phyloP scores from a whole-genome alignment of 306 rosid genomes.

The Gillenia trifoliata region DNA sequence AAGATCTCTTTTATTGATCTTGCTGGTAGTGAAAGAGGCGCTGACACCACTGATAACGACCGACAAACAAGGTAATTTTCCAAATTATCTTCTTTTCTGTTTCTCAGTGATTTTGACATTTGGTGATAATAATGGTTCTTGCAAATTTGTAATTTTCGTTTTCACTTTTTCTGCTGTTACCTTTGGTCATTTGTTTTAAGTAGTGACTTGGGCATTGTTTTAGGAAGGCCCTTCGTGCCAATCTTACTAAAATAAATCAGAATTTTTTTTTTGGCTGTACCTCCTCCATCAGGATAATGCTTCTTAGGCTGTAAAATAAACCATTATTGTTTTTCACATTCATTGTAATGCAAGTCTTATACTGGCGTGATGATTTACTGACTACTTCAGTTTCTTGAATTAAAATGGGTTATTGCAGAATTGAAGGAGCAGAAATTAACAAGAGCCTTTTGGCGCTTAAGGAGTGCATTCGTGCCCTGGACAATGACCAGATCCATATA shows the following conservation, averaged over 20 bases:
- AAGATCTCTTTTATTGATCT: constrained; percentile 96
- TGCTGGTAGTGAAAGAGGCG: constrained; percentile 99
- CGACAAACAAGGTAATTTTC: constrained; percentile 84
- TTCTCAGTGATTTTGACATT: not conserved
- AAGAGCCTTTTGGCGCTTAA: constrained; percentile 96
- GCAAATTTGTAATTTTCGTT: too few species aligned
- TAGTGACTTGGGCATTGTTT: not conserved
- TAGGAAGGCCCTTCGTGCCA: not conserved
- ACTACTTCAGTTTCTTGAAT: not conserved
- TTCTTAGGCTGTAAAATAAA: not conserved
- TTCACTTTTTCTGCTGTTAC: too few species aligned
- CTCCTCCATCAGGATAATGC: not conserved
- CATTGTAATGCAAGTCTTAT: not conserved
- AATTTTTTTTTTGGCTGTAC: not conserved
- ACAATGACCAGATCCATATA: constrained; percentile 95
- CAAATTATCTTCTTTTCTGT: not conserved
- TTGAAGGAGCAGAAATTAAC: constrained; percentile 97
- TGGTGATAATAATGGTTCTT: too few species aligned
- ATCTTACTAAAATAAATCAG: not conserved
- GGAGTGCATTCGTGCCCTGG: constrained; percentile 98
- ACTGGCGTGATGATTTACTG: not conserved
- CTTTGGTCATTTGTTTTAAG: too few species aligned
- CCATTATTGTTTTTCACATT: not conserved
- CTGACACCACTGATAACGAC: constrained; percentile 98
- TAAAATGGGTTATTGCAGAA: constrained; percentile 44